These are phyloP conservation scores for Fusarium subtropicale DNA, from an alignment of 2,329 filamentous ascomycete species.

Conservation along the genomic window DNA sequence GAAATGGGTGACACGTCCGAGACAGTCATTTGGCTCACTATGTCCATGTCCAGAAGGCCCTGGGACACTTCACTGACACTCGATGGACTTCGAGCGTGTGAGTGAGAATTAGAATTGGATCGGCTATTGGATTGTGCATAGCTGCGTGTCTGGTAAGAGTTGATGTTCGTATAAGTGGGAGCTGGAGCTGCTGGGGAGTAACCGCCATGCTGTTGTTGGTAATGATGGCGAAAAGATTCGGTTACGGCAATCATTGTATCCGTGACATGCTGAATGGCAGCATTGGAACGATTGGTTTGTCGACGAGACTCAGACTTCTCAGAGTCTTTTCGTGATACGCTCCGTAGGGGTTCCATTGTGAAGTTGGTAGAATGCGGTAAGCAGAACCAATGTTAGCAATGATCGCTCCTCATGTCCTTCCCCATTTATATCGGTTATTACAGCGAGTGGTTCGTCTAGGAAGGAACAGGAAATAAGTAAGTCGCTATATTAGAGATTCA, in stretches of 20 bases:
- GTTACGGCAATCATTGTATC: conserved; percentile 46
- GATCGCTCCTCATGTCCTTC: conserved; percentile 23
- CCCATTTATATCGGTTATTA: not conserved
- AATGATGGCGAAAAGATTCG: conserved; percentile 45
- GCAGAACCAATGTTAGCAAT: conserved; percentile 26
- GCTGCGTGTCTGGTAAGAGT: conserved; percentile 4
- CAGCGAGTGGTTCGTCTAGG: not conserved
- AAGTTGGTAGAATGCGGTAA: conserved; percentile 22
- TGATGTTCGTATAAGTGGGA: conserved; percentile 37
- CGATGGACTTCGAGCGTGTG: conserved; percentile 39
- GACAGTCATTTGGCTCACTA: conserved; percentile 37
- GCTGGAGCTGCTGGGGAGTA: conserved; percentile 36
- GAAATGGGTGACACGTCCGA: conserved; percentile 39
- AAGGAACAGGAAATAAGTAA: not conserved
- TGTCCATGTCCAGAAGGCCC: conserved; percentile 30
- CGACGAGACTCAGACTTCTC: conserved; percentile 42
- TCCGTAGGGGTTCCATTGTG: conserved; percentile 41
- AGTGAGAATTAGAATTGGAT: conserved; percentile 3
- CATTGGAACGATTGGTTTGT: conserved; percentile 29
- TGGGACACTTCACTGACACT: conserved; percentile 40
- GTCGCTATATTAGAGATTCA: not conserved
- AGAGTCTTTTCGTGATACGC: conserved; percentile 33
- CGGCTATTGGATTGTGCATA: conserved; percentile 4
- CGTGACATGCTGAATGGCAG: conserved; percentile 38
- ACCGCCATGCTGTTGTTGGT: conserved; percentile 33